phyloP scores from a whole-genome alignment of 257 asterid species.

The Cruciata laevipes region DNA sequence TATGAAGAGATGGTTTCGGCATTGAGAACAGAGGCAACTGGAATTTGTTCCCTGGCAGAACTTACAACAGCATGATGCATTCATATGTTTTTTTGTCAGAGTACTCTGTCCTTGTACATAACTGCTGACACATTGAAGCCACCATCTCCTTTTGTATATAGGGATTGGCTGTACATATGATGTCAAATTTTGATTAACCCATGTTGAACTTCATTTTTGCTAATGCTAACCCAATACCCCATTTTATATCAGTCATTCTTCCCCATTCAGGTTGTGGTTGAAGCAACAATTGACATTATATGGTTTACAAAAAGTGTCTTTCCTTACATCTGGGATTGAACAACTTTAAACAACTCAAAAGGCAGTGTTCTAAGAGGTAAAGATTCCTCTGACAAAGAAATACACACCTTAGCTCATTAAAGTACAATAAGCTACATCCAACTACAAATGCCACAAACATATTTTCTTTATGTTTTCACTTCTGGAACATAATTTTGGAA shows the following conservation, averaged over 20 bases:
- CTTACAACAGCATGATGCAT: background rate
- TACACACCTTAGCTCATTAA: too few relatives aligned
- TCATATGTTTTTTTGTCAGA: background rate
- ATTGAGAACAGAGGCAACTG: constrained; percentile 57
- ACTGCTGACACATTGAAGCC: background rate
- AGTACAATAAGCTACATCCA: background rate
- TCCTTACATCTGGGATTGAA: background rate
- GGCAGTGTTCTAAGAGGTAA: too few relatives aligned
- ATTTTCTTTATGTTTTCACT: background rate
- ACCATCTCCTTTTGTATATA: background rate
- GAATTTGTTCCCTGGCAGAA: constrained; percentile 54
- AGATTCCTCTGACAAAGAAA: too few relatives aligned
- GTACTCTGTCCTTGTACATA: constrained; percentile 10
- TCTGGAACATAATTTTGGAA: background rate
- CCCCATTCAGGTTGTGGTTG: background rate
- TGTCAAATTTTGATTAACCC: background rate
- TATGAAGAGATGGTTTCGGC: constrained; percentile 64
- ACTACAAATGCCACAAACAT: background rate
- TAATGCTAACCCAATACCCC: background rate
- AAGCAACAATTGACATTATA: background rate
- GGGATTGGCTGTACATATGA: constrained; percentile 9
- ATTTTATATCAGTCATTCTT: background rate
- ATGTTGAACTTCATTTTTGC: background rate
- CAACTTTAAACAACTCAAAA: background rate
- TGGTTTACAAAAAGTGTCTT: background rate